Evolutionary conservation across 129 eudicot genomes (phyloP).

Genomic region (Artemisia annua): DNA sequence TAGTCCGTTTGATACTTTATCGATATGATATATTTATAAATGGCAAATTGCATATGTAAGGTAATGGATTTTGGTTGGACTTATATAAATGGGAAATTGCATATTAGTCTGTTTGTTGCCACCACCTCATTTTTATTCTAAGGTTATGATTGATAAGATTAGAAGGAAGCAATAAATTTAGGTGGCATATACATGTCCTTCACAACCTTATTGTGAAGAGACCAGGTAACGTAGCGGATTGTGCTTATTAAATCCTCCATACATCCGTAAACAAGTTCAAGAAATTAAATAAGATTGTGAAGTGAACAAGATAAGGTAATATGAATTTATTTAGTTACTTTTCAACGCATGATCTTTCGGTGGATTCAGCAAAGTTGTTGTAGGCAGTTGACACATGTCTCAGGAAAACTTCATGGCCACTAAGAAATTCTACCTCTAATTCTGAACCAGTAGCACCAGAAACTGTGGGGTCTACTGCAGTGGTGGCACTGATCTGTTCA

Average conservation of each 20-base stretch:
- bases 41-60: too few species aligned
- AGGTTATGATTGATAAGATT: constrained; percentile 22
- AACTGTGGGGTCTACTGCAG: too few species aligned
- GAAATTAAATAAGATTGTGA: constrained; percentile 20
- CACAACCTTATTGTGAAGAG: constrained; percentile 95
- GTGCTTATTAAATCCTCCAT: constrained; percentile 99
- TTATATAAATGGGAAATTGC: too few species aligned
- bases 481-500: too few species aligned
- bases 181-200: neutral
- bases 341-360: constrained; percentile 87
- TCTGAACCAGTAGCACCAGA: too few species aligned
- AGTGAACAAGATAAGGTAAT: constrained; percentile 2
- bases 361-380: constrained; percentile 84
- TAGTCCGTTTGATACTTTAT: too few species aligned
- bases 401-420: constrained; percentile 85
- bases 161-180: constrained; percentile 3
- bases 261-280: constrained; percentile 54
- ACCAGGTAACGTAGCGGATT: constrained; percentile 96
- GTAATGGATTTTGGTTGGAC: too few species aligned
- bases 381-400: constrained; percentile 69
- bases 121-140: too few species aligned
- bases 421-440: constrained; percentile 90
- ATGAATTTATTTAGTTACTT: constrained; percentile 44
- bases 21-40: too few species aligned
- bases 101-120: too few species aligned